Conservation (phyloP, 2,329 filamentous ascomycete species). For the Capronia coronata region DNA sequence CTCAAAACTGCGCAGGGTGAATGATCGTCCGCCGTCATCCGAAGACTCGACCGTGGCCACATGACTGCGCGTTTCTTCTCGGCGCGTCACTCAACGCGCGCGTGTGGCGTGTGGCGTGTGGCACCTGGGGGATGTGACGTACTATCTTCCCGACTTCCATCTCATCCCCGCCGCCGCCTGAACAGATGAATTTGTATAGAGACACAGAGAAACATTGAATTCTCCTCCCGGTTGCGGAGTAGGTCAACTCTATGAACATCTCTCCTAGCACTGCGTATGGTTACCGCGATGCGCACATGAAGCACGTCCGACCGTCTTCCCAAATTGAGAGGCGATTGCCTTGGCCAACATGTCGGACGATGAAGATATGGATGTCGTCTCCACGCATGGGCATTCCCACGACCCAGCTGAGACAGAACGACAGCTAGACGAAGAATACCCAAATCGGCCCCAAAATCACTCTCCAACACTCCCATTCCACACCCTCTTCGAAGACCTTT, state of each 20-base stretch:
- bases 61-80: background rate
- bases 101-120: background rate
- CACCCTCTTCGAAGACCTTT: conserved; percentile 67
- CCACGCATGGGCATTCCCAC: conserved; percentile 1
- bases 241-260: too few relatives aligned
- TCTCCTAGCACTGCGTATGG: too few relatives aligned
- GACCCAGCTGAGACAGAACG: conserved; percentile 30
- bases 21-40: background rate
- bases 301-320: too few relatives aligned
- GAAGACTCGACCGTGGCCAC: background rate
- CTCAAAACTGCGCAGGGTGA: background rate
- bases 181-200: too few relatives aligned
- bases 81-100: too few relatives aligned
- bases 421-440: conserved; percentile 57
- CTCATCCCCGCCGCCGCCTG: too few relatives aligned
- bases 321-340: too few relatives aligned
- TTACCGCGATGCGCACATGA: too few relatives aligned
- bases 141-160: too few relatives aligned
- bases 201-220: too few relatives aligned
- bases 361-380: conserved; percentile 12
- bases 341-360: conserved; percentile 16
- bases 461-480: conserved; percentile 75
- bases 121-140: too few relatives aligned
- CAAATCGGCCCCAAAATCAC: conserved; percentile 74
- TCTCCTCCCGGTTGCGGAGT: too few relatives aligned